Percentiles rank a stretch among this genome's conserved stretches.
Evolutionary conservation across 108 stramenopile species (phyloP).

Genomic region (Stephanodiscus triporus): DNA sequence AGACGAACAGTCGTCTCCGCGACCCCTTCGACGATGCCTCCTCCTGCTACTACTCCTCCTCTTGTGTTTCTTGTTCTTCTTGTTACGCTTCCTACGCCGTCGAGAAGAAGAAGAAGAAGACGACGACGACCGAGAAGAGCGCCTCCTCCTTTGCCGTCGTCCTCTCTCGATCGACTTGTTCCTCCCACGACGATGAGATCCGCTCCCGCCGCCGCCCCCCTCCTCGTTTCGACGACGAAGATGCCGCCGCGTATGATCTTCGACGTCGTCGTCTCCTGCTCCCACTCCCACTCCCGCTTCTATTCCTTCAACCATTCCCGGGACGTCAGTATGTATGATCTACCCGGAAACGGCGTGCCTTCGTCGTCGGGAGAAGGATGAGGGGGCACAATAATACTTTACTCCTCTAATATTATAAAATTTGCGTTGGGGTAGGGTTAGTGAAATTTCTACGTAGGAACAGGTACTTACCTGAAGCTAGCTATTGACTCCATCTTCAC

Average conservation of each 20-base stretch:
- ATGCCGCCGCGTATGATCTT: neutral
- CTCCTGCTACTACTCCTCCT: neutral
- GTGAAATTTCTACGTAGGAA: no score
- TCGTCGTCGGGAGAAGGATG: no score
- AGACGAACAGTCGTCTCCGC: neutral
- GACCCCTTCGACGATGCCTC: neutral
- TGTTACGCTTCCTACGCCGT: constrained; percentile 1
- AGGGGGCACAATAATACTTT: no score
- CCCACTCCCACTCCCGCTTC: no score
- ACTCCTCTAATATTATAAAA: no score
- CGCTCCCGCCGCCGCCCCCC: neutral
- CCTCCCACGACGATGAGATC: neutral
- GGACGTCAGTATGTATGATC: no score
- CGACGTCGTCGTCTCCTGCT: neutral
- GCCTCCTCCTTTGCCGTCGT: neutral
- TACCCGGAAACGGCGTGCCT: no score
- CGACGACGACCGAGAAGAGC: constrained; percentile 29
- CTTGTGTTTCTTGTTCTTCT: neutral
- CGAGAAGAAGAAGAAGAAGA: constrained; percentile 29
- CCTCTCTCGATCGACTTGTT: constrained; percentile 11
- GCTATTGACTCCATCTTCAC: no score
- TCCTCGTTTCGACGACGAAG: neutral
- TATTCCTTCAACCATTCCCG: no score
- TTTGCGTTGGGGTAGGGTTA: no score
- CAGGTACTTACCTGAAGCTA: no score